Conservation (phyloP, 495 filamentous ascomycete genomes). For the Penicillium nucicola region DNA sequence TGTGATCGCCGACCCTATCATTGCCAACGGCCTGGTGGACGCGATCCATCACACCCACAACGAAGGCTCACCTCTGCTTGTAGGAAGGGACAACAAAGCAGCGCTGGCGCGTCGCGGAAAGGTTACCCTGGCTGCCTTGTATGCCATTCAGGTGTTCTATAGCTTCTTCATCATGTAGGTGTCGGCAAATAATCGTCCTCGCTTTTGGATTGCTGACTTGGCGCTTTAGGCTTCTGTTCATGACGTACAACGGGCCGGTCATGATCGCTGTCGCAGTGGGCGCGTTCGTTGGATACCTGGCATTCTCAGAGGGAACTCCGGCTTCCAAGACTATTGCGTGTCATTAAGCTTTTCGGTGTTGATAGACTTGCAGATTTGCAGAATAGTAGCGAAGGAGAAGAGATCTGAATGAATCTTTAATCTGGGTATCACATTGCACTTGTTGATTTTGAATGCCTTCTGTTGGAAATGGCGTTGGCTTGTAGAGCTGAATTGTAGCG, state of each 20-base stretch:
- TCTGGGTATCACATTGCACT: neutral
- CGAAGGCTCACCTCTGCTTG: constrained; percentile 70
- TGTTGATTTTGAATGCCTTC: neutral
- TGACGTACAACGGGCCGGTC: constrained; percentile 98
- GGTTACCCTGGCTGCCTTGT: constrained; percentile 74
- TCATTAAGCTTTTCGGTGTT: constrained; percentile 50
- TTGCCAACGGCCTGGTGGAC: constrained; percentile 22
- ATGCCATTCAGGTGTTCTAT: constrained; percentile 95
- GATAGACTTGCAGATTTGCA: neutral
- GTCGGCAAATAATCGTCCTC: neutral
- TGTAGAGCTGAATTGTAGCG: neutral
- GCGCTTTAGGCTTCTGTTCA: constrained; percentile 81
- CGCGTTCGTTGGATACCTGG: constrained; percentile 81
- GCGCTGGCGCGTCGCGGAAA: constrained; percentile 57
- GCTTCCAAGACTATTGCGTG: constrained; percentile 84
- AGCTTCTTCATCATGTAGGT: constrained; percentile 99
- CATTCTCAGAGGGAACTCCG: constrained; percentile 68
- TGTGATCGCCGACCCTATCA: constrained; percentile 39
- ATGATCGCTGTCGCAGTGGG: constrained; percentile 91
- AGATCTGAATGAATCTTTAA: neutral
- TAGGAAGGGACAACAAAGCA: constrained; percentile 52
- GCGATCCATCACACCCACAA: constrained; percentile 27
- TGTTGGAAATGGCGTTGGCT: neutral
- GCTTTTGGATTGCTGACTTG: constrained; percentile 3
- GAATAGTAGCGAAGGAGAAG: neutral